phyloP scores from a whole-genome alignment of 495 filamentous ascomycete genomes.

The Xylaria palmicola region DNA sequence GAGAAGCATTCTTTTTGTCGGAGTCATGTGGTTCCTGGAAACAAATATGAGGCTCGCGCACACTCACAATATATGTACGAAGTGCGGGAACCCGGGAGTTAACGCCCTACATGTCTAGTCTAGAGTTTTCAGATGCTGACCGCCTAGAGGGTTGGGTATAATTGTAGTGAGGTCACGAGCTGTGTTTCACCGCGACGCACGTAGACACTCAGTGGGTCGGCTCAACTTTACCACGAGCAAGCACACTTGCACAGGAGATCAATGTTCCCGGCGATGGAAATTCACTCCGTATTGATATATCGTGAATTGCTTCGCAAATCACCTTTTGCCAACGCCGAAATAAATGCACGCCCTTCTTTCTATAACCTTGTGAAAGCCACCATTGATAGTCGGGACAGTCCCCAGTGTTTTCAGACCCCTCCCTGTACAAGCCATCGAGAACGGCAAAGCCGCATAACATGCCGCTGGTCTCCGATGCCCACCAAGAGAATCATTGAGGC shows the following conservation, averaged over 20 bases:
- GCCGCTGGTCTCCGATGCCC: not conserved
- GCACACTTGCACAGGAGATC: too few species aligned
- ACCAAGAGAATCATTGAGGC: not conserved
- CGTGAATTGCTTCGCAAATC: constrained; percentile 3
- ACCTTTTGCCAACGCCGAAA: constrained; percentile 7
- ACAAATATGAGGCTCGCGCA: not conserved
- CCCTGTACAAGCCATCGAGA: not conserved
- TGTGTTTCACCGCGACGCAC: not conserved
- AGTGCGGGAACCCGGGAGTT: not conserved
- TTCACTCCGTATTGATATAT: too few species aligned
- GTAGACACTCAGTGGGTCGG: not conserved
- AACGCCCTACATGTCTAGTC: too few species aligned
- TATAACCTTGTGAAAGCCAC: not conserved
- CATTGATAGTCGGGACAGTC: not conserved
- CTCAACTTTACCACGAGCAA: not conserved
- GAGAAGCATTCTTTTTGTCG: too few species aligned
- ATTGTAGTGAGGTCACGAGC: not conserved
- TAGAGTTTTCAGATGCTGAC: too few species aligned
- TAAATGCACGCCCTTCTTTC: constrained; percentile 9
- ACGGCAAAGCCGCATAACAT: not conserved
- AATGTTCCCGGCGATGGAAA: too few species aligned
- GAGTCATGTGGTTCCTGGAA: too few species aligned
- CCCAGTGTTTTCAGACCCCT: not conserved
- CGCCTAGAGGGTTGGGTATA: not conserved
- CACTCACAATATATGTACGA: not conserved